A percentile compares a stretch with the other conserved stretches of the same genome.
Conservation (phyloP, 1,284 basidiomycete species). For the Sporisorium scitamineum region DNA sequence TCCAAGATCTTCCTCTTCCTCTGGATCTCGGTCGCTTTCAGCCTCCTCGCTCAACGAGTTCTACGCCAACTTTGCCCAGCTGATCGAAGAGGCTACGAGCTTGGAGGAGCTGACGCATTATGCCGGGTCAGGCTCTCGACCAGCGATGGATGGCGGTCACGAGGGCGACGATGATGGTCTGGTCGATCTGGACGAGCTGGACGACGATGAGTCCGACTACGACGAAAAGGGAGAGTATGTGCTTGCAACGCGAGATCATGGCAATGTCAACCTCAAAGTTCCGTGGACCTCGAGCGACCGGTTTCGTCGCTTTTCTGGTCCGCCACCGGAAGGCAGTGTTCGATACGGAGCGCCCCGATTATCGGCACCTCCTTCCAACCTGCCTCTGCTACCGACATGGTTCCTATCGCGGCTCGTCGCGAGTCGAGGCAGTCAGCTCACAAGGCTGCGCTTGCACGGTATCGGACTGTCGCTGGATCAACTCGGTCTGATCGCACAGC, state of each 20-base stretch:
- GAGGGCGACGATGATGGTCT: conserved; percentile 37
- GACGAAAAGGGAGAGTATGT: conserved; percentile 34
- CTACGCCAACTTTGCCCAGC: conserved; percentile 39
- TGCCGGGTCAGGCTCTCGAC: conserved; percentile 40
- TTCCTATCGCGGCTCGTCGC: conserved; percentile 42
- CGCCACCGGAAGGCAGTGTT: conserved; percentile 44
- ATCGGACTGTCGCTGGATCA: conserved; percentile 60
- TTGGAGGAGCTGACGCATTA: conserved; percentile 57
- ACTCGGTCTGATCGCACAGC: conserved; percentile 43
- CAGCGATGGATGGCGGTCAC: conserved; percentile 45
- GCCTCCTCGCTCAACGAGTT: conserved; percentile 39
- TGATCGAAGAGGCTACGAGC: conserved; percentile 31
- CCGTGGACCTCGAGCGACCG: conserved; percentile 19
- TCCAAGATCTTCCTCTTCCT: conserved; percentile 43
- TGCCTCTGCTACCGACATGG: conserved; percentile 33
- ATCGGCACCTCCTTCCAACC: conserved; percentile 27
- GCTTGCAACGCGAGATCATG: conserved; percentile 1
- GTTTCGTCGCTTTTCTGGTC: conserved; percentile 42
- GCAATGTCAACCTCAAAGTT: background rate
- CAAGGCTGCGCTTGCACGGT: conserved; percentile 56
- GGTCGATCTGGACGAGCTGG: conserved; percentile 46
- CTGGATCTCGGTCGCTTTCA: conserved; percentile 33
- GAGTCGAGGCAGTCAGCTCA: conserved; percentile 42
- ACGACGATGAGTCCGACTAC: conserved; percentile 37
- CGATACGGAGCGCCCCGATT: conserved; percentile 30